Base-by-base conservation (phyloP, 345 rosid genomes). In the Sonneratia alba region DNA sequence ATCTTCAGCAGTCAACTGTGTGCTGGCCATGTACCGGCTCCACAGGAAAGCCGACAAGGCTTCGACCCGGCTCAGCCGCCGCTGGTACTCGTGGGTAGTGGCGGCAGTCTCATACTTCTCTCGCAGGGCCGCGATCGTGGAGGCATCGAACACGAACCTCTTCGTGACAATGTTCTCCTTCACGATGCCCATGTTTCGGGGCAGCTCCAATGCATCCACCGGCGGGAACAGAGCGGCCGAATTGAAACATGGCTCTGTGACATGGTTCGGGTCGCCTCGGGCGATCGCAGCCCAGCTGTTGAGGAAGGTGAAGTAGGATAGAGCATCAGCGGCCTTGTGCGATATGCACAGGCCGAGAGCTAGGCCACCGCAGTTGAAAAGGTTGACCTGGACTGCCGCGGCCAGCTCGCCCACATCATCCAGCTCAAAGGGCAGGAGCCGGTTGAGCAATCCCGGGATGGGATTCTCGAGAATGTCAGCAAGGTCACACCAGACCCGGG, bases 241-340 rank as follows among this genome's bases (percentile, higher is more conserved):
- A 42, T 72, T 72, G 45, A 89, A 80, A 1, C 69, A 55, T 14
- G 86, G 86, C 14, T 32, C 27, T 45, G 45, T 14, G 57, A 79
- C 66, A 43, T 57, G 19, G 1, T 37, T 47, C 7, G 14, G 7
- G 12, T 47, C 74, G 1, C 64, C 69, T 49, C 72, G 79, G 48
- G 82, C 71, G 38, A 56, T 42, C 9, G 79, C 70, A 15, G 78
- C 75, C 84, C 81, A 83, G 12, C 22, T 22, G 67, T 83, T 83
- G 69, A 79, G 16, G 77, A 83, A 87, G 3, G 62, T 75, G 38
- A 78, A 63, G 27, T 68, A 32, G 24, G 89, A 78, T 0, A 79
- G 70, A 4, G 82, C 87, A 27, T 87, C 92, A 3, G 79, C 79
- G 13, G 81, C 64, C 71, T 69, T 77, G 77, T 88, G 92, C 16